These are phyloP conservation scores for Suhomyces pyralidae DNA, from an alignment of 805 yeast species.

Conservation along the genomic window DNA sequence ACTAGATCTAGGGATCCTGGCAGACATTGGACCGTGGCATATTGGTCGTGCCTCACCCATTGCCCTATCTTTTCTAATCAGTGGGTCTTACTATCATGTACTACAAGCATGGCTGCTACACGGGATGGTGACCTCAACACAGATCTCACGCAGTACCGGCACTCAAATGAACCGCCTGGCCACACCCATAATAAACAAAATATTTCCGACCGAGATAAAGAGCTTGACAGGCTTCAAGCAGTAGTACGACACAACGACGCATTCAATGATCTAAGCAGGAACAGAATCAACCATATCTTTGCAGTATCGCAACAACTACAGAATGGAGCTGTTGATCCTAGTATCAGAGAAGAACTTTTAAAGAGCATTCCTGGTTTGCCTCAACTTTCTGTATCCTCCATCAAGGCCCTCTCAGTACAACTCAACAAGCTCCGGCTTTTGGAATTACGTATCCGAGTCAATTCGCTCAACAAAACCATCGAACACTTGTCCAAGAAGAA, in stretches of 20 bases:
- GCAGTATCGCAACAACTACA: conserved; percentile 10
- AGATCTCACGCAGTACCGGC: background rate
- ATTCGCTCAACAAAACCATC: conserved; percentile 3
- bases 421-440: conserved; percentile 27
- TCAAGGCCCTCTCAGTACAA: conserved; percentile 27
- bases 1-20: background rate
- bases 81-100: background rate
- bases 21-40: background rate
- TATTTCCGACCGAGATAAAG: background rate
- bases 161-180: background rate
- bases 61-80: background rate
- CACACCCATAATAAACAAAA: background rate
- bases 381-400: conserved; percentile 12
- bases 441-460: conserved; percentile 15
- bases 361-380: conserved; percentile 9
- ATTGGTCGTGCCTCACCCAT: background rate
- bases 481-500: background rate
- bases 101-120: background rate
- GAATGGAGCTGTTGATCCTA: background rate
- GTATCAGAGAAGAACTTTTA: background rate
- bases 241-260: conserved; percentile 19
- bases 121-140: background rate
- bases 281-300: conserved; percentile 28
- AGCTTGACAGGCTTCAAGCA: conserved; percentile 1
- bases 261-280: conserved; percentile 17